phyloP scores from a whole-genome alignment of 2,329 filamentous ascomycete species.

The Aureobasidium sp. region DNA sequence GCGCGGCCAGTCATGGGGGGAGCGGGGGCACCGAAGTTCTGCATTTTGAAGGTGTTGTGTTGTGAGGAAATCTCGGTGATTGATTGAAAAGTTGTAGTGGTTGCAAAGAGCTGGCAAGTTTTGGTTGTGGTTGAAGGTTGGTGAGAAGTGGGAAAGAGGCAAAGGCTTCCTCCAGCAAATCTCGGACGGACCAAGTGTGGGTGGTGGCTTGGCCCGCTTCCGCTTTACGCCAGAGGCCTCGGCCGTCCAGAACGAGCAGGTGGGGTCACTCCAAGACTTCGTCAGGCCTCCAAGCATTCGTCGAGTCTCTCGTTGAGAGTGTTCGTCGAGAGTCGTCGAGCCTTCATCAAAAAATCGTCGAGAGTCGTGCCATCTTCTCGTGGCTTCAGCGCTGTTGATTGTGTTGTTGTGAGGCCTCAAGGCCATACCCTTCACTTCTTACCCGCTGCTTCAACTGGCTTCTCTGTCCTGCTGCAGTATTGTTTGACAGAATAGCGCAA shows the following conservation, averaged over 20 bases:
- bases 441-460: no score
- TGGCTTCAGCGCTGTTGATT: not conserved
- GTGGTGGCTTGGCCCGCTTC: not conserved
- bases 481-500: not conserved
- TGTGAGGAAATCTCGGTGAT: conserved; percentile 11
- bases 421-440: not conserved
- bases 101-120: not conserved
- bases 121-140: conserved; percentile 2
- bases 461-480: not conserved
- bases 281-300: not conserved
- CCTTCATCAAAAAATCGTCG: not conserved
- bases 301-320: not conserved
- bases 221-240: not conserved
- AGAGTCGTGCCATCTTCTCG: not conserved
- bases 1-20: conserved; percentile 40
- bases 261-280: not conserved
- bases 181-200: not conserved
- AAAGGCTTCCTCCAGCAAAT: conserved; percentile 10
- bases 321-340: no score
- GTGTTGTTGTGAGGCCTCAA: not conserved
- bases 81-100: not conserved
- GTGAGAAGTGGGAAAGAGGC: not conserved
- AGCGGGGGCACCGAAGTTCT: conserved; percentile 34
- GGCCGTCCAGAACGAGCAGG: conserved; percentile 4
- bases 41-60: conserved; percentile 33